Evolutionary conservation across 306 rosid genomes (phyloP).

Genomic region (Vigna hirtella): DNA sequence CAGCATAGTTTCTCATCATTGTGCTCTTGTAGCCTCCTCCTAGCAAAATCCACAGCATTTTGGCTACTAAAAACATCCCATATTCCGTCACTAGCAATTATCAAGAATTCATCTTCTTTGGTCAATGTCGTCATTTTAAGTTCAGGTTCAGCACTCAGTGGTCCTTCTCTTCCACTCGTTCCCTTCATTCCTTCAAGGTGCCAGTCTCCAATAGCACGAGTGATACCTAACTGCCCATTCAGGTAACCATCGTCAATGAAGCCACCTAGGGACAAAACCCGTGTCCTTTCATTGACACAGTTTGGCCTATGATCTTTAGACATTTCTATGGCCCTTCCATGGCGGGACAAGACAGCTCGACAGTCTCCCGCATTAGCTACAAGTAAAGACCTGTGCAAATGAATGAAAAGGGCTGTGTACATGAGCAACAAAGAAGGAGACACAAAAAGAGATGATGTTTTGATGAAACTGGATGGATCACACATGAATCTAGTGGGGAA

Average conservation of each 20-base stretch:
- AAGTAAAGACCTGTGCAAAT: slow-evolving; percentile 74
- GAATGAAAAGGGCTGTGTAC: background rate
- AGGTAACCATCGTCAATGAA: slow-evolving; percentile 71
- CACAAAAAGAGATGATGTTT: background rate
- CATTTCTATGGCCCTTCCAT: slow-evolving; percentile 75
- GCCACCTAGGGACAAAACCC: slow-evolving; percentile 85
- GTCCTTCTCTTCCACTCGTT: slow-evolving; percentile 68
- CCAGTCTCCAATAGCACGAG: slow-evolving; percentile 96
- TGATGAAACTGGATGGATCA: background rate
- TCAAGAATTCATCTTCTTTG: slow-evolving; percentile 83
- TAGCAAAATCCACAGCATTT: slow-evolving; percentile 81
- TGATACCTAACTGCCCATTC: slow-evolving; percentile 78
- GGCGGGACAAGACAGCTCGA: slow-evolving; percentile 81
- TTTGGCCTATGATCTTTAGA: slow-evolving; percentile 84
- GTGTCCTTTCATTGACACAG: slow-evolving; percentile 69
- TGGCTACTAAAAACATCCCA: slow-evolving; percentile 91
- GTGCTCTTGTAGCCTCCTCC: slow-evolving; percentile 83
- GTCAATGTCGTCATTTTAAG: slow-evolving; percentile 69
- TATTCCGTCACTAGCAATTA: slow-evolving; percentile 91
- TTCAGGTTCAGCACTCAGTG: slow-evolving; percentile 92
- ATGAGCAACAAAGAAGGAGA: slow-evolving; percentile 1
- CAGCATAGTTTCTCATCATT: slow-evolving; percentile 87
- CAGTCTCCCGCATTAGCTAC: slow-evolving; percentile 99
- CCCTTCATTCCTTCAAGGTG: slow-evolving; percentile 96
- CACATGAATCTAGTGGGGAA: background rate